Percentiles rank a stretch among this genome's conserved stretches.
phyloP scores from a whole-genome alignment of 176 grass and related monocot species.

The Juncus effusus region DNA sequence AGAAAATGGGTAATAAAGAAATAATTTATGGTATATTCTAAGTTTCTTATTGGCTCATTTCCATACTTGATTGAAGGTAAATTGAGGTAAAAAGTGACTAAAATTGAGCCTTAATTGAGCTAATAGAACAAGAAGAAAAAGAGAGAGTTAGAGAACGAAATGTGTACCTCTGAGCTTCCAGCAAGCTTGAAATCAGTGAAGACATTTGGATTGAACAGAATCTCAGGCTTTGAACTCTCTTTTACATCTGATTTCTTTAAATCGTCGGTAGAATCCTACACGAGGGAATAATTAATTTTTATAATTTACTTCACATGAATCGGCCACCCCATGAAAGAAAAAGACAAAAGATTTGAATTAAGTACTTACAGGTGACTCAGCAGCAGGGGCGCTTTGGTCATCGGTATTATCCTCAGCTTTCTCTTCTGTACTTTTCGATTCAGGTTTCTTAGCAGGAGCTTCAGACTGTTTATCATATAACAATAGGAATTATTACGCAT shows the following conservation, averaged over 20 bases:
- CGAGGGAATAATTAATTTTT: conserved; percentile 32
- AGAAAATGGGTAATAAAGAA: conserved; percentile 15
- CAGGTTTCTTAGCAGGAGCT: conserved; percentile 5
- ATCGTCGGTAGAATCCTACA: conserved; percentile 34
- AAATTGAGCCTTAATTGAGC: too few species aligned
- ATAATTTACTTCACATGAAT: conserved; percentile 8
- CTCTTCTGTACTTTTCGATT: conserved; percentile 14
- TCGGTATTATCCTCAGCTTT: conserved; percentile 11
- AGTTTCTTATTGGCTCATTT: too few species aligned
- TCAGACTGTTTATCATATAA: conserved; percentile 22
- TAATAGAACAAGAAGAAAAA: too few species aligned
- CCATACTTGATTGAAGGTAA: too few species aligned
- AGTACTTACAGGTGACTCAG: conserved; percentile 1
- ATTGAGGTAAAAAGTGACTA: too few species aligned
- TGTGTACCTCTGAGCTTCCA: conserved; percentile 70
- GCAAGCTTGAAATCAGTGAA: conserved; percentile 95
- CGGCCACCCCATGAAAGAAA: not conserved
- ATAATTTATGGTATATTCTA: not conserved
- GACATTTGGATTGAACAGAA: conserved; percentile 89
- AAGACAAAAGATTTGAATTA: not conserved
- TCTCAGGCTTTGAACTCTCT: conserved; percentile 32
- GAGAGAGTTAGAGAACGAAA: conserved; percentile 8
- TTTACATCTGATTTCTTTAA: conserved; percentile 29
- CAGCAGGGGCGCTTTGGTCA: not conserved
- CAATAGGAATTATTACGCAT: not conserved